phyloP scores from a whole-genome alignment of 805 yeast species.

The Cyberlindnera galapagoensis region DNA sequence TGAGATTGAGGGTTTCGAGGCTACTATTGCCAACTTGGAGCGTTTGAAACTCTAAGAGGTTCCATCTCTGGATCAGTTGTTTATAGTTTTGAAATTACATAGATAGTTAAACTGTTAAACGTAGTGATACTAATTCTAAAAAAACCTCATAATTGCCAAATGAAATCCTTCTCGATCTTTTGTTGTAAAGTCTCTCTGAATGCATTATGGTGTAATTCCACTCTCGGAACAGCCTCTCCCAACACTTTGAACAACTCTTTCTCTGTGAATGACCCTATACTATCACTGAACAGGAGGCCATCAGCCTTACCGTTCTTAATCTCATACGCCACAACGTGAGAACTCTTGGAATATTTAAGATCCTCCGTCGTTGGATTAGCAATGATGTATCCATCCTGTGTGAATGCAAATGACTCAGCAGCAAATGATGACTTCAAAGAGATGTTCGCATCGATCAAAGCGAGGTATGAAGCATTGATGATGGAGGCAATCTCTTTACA shows the following conservation, averaged over 20 bases:
- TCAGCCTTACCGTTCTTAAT: constrained; percentile 42
- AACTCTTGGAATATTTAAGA: constrained; percentile 41
- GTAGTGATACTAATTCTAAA: not conserved
- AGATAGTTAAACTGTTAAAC: constrained; percentile 1
- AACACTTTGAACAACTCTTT: constrained; percentile 45
- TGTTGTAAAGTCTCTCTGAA: constrained; percentile 42
- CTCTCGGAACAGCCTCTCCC: constrained; percentile 44
- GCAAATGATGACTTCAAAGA: constrained; percentile 59
- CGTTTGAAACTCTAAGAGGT: constrained; percentile 52
- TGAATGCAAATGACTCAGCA: constrained; percentile 44
- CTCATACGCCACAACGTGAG: constrained; percentile 61
- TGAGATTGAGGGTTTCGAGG: constrained; percentile 84
- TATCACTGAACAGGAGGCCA: constrained; percentile 62
- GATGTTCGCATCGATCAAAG: constrained; percentile 76
- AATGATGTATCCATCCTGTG: constrained; percentile 26
- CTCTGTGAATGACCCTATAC: constrained; percentile 63
- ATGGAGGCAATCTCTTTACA: constrained; percentile 20
- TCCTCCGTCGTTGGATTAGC: constrained; percentile 41
- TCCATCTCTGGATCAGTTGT: not conserved
- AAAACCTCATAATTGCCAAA: constrained; percentile 41
- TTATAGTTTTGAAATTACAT: not conserved
- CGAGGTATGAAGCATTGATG: constrained; percentile 66
- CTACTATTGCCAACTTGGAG: constrained; percentile 80
- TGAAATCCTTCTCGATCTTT: constrained; percentile 46
- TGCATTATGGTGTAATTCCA: constrained; percentile 36